Percentiles rank a stretch among this genome's conserved stretches.
Conservation (phyloP, 306 rosid genomes). For the Pterocarpus macrocarpus region DNA sequence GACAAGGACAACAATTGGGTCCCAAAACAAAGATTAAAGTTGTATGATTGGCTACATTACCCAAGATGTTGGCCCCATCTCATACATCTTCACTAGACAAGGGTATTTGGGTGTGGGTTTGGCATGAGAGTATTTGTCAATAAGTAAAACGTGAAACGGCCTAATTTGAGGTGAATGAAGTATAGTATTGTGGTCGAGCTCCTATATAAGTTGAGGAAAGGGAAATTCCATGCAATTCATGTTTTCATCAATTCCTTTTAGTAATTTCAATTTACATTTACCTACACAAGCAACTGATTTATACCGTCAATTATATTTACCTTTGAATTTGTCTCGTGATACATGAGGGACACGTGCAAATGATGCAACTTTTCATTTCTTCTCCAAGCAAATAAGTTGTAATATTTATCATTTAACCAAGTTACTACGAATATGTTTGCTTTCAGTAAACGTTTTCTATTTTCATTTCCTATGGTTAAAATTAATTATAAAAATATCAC, state of each 20-base stretch:
- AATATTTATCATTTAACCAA: neutral
- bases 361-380: slow-evolving; percentile 1
- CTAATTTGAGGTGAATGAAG: slow-evolving; percentile 49
- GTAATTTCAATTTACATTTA: slow-evolving; percentile 5
- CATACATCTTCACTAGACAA: slow-evolving; percentile 32
- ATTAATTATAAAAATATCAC: too few relatives aligned
- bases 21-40: neutral
- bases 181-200: slow-evolving; percentile 25
- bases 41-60: slow-evolving; percentile 44
- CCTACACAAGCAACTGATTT: neutral
- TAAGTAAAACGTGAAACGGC: slow-evolving; percentile 54
- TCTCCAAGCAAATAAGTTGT: neutral
- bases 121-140: slow-evolving; percentile 32
- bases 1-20: slow-evolving; percentile 3
- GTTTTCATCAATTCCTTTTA: slow-evolving; percentile 36
- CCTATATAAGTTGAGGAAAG: slow-evolving; percentile 17
- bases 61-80: slow-evolving; percentile 19
- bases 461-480: too few relatives aligned
- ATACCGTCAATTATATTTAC: neutral
- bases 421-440: neutral
- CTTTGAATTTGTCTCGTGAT: slow-evolving; percentile 22
- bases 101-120: slow-evolving; percentile 9
- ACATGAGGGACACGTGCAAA: slow-evolving; percentile 32
- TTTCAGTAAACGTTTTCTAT: too few relatives aligned
- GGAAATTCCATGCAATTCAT: slow-evolving; percentile 55